These are phyloP conservation scores for Scheffersomyces lignicola DNA, from an alignment of 1,139 yeast genomes.

Conservation along the genomic window DNA sequence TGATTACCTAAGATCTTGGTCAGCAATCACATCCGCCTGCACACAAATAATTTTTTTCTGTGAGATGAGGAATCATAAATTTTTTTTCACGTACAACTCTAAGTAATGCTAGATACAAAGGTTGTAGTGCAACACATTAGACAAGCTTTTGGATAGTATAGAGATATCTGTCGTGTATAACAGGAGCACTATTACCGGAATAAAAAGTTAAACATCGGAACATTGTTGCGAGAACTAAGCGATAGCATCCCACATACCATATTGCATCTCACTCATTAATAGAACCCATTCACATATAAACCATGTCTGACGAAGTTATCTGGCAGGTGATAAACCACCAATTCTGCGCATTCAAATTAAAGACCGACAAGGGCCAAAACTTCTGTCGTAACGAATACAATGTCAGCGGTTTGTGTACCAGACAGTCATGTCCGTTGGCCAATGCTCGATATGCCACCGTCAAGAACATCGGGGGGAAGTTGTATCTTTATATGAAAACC, in stretches of 20 bases:
- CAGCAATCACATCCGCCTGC: background rate
- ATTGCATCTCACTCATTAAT: background rate
- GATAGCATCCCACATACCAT: background rate
- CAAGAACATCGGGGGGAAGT: constrained; percentile 80
- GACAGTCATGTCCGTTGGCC: constrained; percentile 95
- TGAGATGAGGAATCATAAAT: constrained; percentile 2
- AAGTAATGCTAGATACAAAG: too few relatives aligned
- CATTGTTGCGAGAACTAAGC: too few relatives aligned
- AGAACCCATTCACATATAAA: constrained; percentile 3
- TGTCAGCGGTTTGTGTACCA: constrained; percentile 85
- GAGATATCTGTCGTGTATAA: too few relatives aligned
- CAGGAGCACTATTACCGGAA: too few relatives aligned
- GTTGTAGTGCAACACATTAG: too few relatives aligned
- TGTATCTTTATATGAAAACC: constrained; percentile 92
- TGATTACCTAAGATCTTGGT: background rate
- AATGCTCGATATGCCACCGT: constrained; percentile 96
- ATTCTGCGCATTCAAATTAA: constrained; percentile 84
- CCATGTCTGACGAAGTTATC: constrained; percentile 62
- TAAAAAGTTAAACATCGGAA: too few relatives aligned
- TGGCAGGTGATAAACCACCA: constrained; percentile 92
- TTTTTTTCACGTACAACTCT: too few relatives aligned
- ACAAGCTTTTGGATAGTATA: too few relatives aligned
- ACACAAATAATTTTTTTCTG: background rate
- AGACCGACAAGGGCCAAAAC: constrained; percentile 75
- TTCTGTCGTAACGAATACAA: constrained; percentile 88